These are phyloP conservation scores for Aspergillus sp. DNA, from an alignment of 2,329 filamentous ascomycete genomes.

Conservation along the genomic window DNA sequence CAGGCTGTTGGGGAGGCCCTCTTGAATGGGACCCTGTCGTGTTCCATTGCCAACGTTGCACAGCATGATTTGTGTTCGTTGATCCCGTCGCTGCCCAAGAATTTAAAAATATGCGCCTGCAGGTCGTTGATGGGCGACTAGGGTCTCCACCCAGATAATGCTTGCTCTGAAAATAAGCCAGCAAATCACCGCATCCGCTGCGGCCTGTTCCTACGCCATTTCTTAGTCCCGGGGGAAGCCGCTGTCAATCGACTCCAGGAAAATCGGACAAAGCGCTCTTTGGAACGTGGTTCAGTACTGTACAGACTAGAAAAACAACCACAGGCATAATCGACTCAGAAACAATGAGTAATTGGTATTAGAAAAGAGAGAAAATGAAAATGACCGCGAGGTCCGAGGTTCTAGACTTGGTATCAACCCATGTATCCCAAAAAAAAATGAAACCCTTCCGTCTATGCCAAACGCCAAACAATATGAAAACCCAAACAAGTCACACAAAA, in stretches of 20 bases:
- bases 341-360: conserved; percentile 18
- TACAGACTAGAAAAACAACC: background rate
- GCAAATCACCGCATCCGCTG: conserved; percentile 15
- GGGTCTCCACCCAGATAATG: conserved; percentile 19
- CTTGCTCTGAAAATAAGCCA: conserved; percentile 8
- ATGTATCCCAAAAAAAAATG: conserved; percentile 30
- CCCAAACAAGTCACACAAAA: conserved; percentile 13
- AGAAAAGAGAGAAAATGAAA: conserved; percentile 15
- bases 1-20: conserved; percentile 11
- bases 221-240: background rate
- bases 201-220: conserved; percentile 14
- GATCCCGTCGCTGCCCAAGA: conserved; percentile 24
- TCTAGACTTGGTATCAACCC: conserved; percentile 42
- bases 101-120: conserved; percentile 10
- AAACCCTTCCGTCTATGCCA: conserved; percentile 37
- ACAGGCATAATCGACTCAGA: conserved; percentile 16
- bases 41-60: conserved; percentile 19
- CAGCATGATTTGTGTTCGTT: conserved; percentile 18
- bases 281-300: too few relatives aligned
- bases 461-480: conserved; percentile 31
- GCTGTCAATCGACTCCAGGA: background rate
- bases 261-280: background rate
- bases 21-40: conserved; percentile 11
- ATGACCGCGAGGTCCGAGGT: conserved; percentile 38
- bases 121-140: conserved; percentile 16